Percentiles rank a stretch among this genome's conserved stretches.
Evolutionary conservation across 768 basidiomycete species (phyloP).

Genomic region (Podaxis sp.): DNA sequence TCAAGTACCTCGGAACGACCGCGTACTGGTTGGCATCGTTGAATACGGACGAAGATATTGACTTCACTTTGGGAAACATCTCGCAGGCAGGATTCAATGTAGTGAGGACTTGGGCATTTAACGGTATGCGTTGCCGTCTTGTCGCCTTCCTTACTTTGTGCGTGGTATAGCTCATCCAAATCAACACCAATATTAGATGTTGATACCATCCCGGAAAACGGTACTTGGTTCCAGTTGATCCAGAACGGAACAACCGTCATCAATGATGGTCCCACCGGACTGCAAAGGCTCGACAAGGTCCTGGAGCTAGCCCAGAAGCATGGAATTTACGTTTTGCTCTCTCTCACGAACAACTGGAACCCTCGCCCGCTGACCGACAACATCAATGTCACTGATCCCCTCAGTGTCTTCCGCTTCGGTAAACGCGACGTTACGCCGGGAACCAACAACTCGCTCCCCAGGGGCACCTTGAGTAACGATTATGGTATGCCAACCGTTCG

Average conservation of each 20-base stretch:
- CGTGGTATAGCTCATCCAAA: not conserved
- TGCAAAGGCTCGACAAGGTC: conserved; percentile 60
- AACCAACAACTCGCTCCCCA: conserved; percentile 37
- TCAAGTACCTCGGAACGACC: conserved; percentile 44
- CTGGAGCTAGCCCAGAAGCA: conserved; percentile 49
- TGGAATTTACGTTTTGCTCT: conserved; percentile 46
- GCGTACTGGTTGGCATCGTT: conserved; percentile 63
- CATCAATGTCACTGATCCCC: conserved; percentile 17
- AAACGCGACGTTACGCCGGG: conserved; percentile 24
- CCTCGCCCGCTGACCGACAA: conserved; percentile 32
- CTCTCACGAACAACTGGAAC: conserved; percentile 63
- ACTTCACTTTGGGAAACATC: conserved; percentile 53
- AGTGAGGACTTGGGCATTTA: conserved; percentile 69
- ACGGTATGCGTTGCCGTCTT: conserved; percentile 35
- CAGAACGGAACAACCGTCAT: conserved; percentile 47
- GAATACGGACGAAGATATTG: conserved; percentile 52
- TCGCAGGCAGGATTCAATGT: conserved; percentile 51
- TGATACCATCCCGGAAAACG: conserved; percentile 43
- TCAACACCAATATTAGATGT: conserved; percentile 36
- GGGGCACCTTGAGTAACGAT: conserved; percentile 57
- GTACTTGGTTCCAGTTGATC: conserved; percentile 63
- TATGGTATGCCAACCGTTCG: conserved; percentile 37
- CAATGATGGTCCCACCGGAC: conserved; percentile 57
- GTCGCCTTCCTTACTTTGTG: not conserved
- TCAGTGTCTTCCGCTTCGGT: conserved; percentile 14